Evolutionary conservation across 1,139 yeast genomes (phyloP).

Genomic region (Lodderomyces beijingensis): DNA sequence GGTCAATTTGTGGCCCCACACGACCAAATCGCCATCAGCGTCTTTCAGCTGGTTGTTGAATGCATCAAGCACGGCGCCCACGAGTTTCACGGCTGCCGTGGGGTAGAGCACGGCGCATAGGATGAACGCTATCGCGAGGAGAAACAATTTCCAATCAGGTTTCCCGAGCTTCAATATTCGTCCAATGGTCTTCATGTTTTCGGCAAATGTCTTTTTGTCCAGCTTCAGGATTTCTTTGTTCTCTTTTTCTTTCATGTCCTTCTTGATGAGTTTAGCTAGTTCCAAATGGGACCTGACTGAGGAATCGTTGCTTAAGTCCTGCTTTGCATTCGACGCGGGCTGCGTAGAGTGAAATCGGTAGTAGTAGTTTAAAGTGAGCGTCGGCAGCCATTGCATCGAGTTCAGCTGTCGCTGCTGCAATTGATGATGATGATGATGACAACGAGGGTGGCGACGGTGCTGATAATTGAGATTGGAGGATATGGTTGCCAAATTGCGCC

Average conservation of each 20-base stretch:
- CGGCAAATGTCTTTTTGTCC: constrained; percentile 26
- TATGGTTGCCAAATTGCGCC: too few relatives aligned
- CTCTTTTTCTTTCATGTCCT: constrained; percentile 31
- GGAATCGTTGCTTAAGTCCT: not conserved
- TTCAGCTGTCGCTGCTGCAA: too few relatives aligned
- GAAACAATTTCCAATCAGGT: constrained; percentile 37
- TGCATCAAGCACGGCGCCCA: constrained; percentile 47
- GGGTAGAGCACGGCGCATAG: constrained; percentile 46
- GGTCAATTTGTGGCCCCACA: constrained; percentile 45
- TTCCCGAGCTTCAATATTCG: constrained; percentile 38
- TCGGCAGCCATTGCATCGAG: too few relatives aligned
- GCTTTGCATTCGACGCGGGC: not conserved
- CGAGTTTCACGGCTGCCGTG: constrained; percentile 42
- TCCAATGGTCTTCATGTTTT: constrained; percentile 33
- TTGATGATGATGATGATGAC: too few relatives aligned
- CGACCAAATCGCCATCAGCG: constrained; percentile 37
- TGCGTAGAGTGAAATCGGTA: too few relatives aligned
- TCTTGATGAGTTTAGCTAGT: constrained; percentile 22
- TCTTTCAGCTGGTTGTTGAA: constrained; percentile 34
- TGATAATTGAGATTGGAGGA: too few relatives aligned
- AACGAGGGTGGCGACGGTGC: too few relatives aligned
- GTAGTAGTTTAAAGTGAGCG: too few relatives aligned
- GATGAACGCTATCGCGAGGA: constrained; percentile 40
- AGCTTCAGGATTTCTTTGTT: constrained; percentile 23
- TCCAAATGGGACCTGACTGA: constrained; percentile 30